Conservation (phyloP, 768 basidiomycete species). For the Chalciporus chontae region DNA sequence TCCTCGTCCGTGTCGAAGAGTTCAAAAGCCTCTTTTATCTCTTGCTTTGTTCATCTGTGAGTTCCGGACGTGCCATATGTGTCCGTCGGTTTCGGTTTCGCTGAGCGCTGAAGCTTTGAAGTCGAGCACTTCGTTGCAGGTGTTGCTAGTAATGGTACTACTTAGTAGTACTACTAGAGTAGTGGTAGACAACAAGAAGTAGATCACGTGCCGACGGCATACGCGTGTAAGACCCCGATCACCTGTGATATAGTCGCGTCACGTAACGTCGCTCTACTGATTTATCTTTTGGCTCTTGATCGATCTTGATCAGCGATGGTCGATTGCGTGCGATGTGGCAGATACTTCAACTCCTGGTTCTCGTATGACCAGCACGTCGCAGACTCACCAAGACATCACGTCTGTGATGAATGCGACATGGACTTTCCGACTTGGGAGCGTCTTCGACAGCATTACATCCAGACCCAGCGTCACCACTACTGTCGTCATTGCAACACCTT, state of each 20-base stretch:
- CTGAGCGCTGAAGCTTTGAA: constrained; percentile 56
- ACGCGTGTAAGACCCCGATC: constrained; percentile 34
- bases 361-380: constrained; percentile 36
- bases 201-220: constrained; percentile 23
- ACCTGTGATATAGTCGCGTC: no score
- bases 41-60: constrained; percentile 87
- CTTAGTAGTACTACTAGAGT: no score
- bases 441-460: no score
- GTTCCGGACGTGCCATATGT: constrained; percentile 76
- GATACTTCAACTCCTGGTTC: constrained; percentile 28
- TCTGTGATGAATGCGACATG: constrained; percentile 47
- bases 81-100: constrained; percentile 75
- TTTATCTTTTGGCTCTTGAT: no score
- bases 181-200: neutral
- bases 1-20: constrained; percentile 99
- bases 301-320: constrained; percentile 30
- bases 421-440: no score
- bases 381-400: constrained; percentile 38
- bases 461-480: no score
- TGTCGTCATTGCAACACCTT: constrained; percentile 52
- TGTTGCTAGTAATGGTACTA: no score
- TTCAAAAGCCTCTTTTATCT: constrained; percentile 98
- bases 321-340: constrained; percentile 39
- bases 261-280: no score
- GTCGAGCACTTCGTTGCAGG: constrained; percentile 48